Conservation (phyloP, 192 early-diverging fungal species). For the Podila verticillata region DNA sequence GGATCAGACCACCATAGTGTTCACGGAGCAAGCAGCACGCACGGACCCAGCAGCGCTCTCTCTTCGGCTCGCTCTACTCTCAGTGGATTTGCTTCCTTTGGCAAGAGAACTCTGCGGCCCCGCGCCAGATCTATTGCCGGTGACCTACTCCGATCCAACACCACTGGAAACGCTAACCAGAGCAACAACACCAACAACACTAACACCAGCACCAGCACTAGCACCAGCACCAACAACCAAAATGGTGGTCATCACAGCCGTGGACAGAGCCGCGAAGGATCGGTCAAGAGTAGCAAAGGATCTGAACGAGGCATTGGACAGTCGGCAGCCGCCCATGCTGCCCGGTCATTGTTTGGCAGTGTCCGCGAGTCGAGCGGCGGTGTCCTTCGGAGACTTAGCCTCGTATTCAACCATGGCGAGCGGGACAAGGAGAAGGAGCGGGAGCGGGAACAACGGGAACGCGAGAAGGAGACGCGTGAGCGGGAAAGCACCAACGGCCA, state of each 20-base stretch:
- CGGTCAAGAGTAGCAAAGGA: constrained; percentile 48
- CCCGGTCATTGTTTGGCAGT: constrained; percentile 51
- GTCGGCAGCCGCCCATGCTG: constrained; percentile 44
- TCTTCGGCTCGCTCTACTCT: constrained; percentile 36
- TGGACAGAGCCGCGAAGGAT: constrained; percentile 41
- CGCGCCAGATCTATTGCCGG: constrained; percentile 36
- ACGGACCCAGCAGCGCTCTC: constrained; percentile 33
- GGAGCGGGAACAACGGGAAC: constrained; percentile 19
- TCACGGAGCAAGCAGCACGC: constrained; percentile 38
- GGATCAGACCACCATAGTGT: constrained; percentile 20
- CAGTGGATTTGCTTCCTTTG: constrained; percentile 48
- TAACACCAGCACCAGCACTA: background rate
- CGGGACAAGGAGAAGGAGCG: constrained; percentile 44
- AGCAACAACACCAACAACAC: constrained; percentile 6
- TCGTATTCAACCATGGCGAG: constrained; percentile 42
- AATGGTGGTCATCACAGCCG: background rate
- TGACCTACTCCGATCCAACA: constrained; percentile 36
- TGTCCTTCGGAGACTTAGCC: constrained; percentile 40
- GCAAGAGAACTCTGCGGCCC: constrained; percentile 39
- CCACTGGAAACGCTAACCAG: constrained; percentile 21
- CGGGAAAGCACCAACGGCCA: constrained; percentile 11
- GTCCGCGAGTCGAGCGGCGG: constrained; percentile 50
- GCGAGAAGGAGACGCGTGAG: background rate
- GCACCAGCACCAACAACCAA: constrained; percentile 1
- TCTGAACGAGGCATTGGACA: constrained; percentile 42